Conservation (phyloP, 768 basidiomycete genomes). For the Tulasnella sp. region DNA sequence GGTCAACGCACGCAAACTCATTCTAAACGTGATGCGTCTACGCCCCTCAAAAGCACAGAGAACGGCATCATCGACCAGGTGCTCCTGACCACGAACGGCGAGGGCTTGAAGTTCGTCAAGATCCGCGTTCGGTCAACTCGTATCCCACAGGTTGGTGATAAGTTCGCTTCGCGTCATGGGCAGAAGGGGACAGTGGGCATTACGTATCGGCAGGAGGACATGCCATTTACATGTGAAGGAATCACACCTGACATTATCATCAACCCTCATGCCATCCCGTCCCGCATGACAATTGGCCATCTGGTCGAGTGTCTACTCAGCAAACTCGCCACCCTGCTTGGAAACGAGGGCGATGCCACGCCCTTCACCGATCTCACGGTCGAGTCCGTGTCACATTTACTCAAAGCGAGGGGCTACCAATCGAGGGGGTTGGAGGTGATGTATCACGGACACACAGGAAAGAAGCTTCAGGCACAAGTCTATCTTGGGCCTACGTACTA, state of each 20-base stretch:
- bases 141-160: conserved; percentile 96
- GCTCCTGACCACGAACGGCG: conserved; percentile 88
- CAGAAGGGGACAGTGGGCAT: conserved; percentile 99
- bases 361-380: conserved; percentile 98
- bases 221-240: conserved; percentile 97
- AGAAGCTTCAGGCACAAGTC: conserved; percentile 93
- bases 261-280: conserved; percentile 98
- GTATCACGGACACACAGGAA: conserved; percentile 98
- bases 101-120: conserved; percentile 97
- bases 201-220: conserved; percentile 98
- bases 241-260: conserved; percentile 96
- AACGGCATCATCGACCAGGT: conserved; percentile 97
- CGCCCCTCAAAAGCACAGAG: conserved; percentile 95
- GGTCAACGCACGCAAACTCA: conserved; percentile 92
- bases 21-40: conserved; percentile 91
- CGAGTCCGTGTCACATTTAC: conserved; percentile 88
- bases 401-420: conserved; percentile 87
- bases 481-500: conserved; percentile 99
- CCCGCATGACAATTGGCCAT: conserved; percentile 99
- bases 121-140: conserved; percentile 92
- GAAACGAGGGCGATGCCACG: conserved; percentile 96
- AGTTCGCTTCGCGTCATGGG: conserved; percentile 98
- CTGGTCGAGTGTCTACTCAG: conserved; percentile 96
- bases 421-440: conserved; percentile 95
- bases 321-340: conserved; percentile 91